Percentiles rank a stretch among this genome's conserved stretches.
Conservation (phyloP, 768 basidiomycete genomes). For the Amanita exitialis region DNA sequence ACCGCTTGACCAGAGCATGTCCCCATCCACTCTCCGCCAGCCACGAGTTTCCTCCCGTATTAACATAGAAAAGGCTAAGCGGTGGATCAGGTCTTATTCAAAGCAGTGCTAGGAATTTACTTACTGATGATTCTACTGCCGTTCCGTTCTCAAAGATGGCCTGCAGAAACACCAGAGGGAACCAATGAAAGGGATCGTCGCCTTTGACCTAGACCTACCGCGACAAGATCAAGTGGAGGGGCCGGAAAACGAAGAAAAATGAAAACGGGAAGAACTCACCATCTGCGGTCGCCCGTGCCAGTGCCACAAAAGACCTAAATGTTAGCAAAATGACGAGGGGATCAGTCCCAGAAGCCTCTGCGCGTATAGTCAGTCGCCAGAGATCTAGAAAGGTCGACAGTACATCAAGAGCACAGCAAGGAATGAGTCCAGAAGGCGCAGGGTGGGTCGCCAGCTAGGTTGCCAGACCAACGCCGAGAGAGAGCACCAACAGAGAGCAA, state of each 20-base stretch:
- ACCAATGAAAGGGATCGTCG: background rate
- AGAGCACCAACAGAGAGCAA: background rate
- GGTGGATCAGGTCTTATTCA: background rate
- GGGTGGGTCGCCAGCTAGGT: too few relatives aligned
- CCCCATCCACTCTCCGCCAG: too few relatives aligned
- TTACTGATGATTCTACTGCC: background rate
- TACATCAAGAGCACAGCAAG: too few relatives aligned
- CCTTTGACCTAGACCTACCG: background rate
- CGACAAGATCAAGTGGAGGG: background rate
- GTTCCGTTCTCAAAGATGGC: background rate
- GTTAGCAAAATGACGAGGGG: background rate
- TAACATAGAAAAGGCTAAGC: background rate
- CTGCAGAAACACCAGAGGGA: too few relatives aligned
- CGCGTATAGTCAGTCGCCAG: background rate
- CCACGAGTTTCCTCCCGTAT: too few relatives aligned
- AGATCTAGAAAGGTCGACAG: background rate
- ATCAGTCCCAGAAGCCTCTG: background rate
- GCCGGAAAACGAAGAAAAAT: background rate
- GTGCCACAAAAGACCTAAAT: background rate
- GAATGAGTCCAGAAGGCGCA: too few relatives aligned
- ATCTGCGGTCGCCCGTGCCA: background rate
- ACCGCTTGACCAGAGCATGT: too few relatives aligned
- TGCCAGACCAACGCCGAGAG: background rate
- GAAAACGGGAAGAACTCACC: background rate
- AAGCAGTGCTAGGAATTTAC: background rate